Percentiles rank a stretch among this genome's conserved stretches.
These are phyloP conservation scores for Vinca minor DNA, from an alignment of 257 asterid species.

Conservation along the genomic window DNA sequence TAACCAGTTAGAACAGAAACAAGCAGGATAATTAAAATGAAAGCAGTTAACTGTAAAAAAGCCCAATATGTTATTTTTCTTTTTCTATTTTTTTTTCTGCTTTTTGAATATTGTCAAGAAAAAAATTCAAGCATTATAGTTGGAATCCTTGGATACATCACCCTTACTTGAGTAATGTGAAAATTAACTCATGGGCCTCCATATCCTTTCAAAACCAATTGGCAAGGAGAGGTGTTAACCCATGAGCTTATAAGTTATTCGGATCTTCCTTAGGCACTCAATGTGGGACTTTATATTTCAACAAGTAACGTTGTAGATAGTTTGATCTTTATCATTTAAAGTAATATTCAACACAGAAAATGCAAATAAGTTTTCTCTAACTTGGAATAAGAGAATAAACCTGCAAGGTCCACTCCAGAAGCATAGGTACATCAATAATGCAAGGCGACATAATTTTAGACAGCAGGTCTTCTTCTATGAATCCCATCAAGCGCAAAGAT, in stretches of 20 bases:
- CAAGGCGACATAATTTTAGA: constrained; percentile 34
- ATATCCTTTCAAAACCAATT: too few species aligned
- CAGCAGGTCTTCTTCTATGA: constrained; percentile 51
- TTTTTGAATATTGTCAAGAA: constrained; percentile 11
- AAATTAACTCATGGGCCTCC: too few species aligned
- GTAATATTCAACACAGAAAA: background rate
- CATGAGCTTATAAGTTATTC: too few species aligned
- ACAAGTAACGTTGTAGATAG: too few species aligned
- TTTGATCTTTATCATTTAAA: background rate
- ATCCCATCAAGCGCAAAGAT: constrained; percentile 89
- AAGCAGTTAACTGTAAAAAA: background rate
- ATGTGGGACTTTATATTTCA: too few species aligned
- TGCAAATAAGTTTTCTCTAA: background rate
- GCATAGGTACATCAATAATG: constrained; percentile 53
- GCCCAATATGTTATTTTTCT: too few species aligned
- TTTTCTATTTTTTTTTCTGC: too few species aligned
- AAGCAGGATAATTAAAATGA: background rate
- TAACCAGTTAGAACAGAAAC: background rate
- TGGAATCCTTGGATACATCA: background rate
- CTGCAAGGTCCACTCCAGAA: constrained; percentile 87
- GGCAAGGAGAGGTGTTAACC: too few species aligned
- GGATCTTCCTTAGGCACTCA: too few species aligned
- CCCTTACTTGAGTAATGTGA: background rate
- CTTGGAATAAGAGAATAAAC: constrained; percentile 26
- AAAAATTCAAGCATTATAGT: background rate